Percentiles rank a stretch among this genome's conserved stretches.
Conservation (phyloP, 495 filamentous ascomycete species). For the Trichoderma gamsii region DNA sequence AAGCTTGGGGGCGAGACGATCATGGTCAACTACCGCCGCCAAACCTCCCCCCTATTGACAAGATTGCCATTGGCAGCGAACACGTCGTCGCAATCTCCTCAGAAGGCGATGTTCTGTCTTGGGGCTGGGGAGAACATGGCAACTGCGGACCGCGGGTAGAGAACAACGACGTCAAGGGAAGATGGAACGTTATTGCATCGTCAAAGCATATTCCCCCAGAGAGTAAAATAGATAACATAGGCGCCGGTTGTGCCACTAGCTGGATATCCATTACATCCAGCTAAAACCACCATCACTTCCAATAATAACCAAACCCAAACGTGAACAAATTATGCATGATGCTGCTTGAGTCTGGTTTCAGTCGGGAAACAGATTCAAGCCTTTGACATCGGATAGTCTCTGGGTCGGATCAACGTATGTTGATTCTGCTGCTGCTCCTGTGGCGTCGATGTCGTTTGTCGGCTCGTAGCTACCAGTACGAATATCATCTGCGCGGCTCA, state of each 20-base stretch:
- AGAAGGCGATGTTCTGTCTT: constrained; percentile 60
- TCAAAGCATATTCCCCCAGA: constrained; percentile 39
- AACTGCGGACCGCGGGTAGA: constrained; percentile 76
- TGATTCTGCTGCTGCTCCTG: constrained; percentile 18
- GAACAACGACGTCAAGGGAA: constrained; percentile 55
- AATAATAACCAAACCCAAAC: neutral
- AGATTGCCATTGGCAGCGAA: constrained; percentile 78
- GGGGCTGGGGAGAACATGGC: constrained; percentile 97
- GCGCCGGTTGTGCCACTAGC: constrained; percentile 84
- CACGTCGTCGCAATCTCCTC: constrained; percentile 65
- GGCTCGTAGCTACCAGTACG: neutral
- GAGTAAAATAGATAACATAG: constrained; percentile 49
- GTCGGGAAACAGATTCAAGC: constrained; percentile 45
- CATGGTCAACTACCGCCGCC: constrained; percentile 70
- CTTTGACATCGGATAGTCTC: constrained; percentile 52
- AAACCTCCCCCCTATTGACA: constrained; percentile 42
- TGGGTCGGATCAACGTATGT: constrained; percentile 57
- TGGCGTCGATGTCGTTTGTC: neutral
- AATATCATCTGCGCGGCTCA: constrained; percentile 29
- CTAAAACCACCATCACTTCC: constrained; percentile 17
- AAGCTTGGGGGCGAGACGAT: constrained; percentile 74
- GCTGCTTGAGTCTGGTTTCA: constrained; percentile 21
- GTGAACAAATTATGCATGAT: constrained; percentile 38
- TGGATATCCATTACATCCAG: constrained; percentile 54
- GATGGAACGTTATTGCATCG: constrained; percentile 55